Evolutionary conservation across 352 stramenopile species (phyloP).

Genomic region (Globisporangium parvum): DNA sequence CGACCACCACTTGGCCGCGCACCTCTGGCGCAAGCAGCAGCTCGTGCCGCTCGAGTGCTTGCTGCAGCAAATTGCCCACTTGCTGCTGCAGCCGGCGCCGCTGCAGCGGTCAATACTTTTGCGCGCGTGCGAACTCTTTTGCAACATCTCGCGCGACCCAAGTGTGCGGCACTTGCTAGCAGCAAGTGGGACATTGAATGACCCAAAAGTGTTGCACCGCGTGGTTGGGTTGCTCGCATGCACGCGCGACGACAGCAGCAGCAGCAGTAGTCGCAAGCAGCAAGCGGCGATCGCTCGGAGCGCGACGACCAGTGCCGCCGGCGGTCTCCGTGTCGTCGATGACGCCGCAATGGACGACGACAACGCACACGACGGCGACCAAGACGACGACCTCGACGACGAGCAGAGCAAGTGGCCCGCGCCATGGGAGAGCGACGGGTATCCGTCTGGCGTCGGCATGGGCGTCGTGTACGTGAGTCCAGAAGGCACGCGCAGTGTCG

Average conservation of each 20-base stretch:
- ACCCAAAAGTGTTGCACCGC: constrained; percentile 38
- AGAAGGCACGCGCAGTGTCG: constrained; percentile 49
- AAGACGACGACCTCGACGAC: constrained; percentile 35
- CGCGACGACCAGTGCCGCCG: too few relatives aligned
- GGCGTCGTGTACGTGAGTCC: constrained; percentile 73
- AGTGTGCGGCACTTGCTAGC: constrained; percentile 35
- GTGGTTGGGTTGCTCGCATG: constrained; percentile 47
- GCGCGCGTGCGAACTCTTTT: constrained; percentile 54
- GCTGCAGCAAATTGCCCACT: constrained; percentile 38
- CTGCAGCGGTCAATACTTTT: constrained; percentile 52
- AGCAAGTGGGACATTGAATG: constrained; percentile 35
- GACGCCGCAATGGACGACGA: constrained; percentile 42
- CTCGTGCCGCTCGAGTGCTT: constrained; percentile 59
- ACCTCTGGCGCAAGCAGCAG: constrained; percentile 58
- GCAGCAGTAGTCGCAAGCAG: constrained; percentile 12
- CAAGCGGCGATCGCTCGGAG: neutral
- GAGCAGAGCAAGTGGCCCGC: constrained; percentile 55
- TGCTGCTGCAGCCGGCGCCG: constrained; percentile 25
- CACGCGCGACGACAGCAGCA: constrained; percentile 48
- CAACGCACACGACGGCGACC: constrained; percentile 34
- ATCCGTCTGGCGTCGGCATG: constrained; percentile 64
- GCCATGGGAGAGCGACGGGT: constrained; percentile 69
- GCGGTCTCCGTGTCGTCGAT: constrained; percentile 26
- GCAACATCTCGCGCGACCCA: constrained; percentile 51
- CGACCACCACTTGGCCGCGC: constrained; percentile 47